phyloP scores from a whole-genome alignment of 1,284 basidiomycete species.

The Exsudoporus floridanus region DNA sequence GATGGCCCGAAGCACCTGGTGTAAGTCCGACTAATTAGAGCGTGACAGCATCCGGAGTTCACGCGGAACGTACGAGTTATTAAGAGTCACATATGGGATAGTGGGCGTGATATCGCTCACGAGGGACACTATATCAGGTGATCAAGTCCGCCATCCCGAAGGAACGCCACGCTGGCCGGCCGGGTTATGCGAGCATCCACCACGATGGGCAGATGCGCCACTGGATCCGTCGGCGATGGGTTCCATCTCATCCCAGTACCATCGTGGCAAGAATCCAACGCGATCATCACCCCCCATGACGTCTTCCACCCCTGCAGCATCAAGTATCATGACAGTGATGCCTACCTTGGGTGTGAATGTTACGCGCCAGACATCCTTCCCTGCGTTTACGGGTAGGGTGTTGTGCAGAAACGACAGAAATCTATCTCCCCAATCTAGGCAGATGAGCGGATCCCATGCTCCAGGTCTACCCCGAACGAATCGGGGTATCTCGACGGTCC shows the following conservation, averaged over 20 bases:
- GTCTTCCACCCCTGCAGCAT: slow-evolving; percentile 49
- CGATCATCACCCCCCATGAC: slow-evolving; percentile 66
- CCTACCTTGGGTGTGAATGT: slow-evolving; percentile 58
- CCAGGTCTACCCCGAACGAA: slow-evolving; percentile 71
- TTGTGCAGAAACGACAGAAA: slow-evolving; percentile 61
- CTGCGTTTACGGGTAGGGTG: slow-evolving; percentile 28
- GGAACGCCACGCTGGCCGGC: slow-evolving; percentile 7
- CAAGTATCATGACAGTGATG: slow-evolving; percentile 46
- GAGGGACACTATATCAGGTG: slow-evolving; percentile 23
- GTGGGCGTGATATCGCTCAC: slow-evolving; percentile 11
- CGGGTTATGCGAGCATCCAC: slow-evolving; percentile 1
- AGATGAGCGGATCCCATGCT: slow-evolving; percentile 77
- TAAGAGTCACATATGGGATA: slow-evolving; percentile 6
- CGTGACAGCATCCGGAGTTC: slow-evolving; percentile 20
- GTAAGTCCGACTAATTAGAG: slow-evolving; percentile 28
- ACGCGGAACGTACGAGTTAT: slow-evolving; percentile 25
- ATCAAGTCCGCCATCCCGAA: slow-evolving; percentile 27
- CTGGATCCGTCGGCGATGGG: slow-evolving; percentile 2
- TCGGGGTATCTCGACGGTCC: slow-evolving; percentile 70
- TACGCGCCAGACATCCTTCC: slow-evolving; percentile 61
- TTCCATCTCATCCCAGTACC: slow-evolving; percentile 60
- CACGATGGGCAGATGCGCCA: slow-evolving; percentile 7
- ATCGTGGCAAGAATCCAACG: slow-evolving; percentile 69
- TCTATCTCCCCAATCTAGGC: slow-evolving; percentile 70
- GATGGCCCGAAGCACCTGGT: slow-evolving; percentile 21